These are phyloP conservation scores for Neltuma alba DNA, from an alignment of 306 rosid genomes.

Conservation along the genomic window DNA sequence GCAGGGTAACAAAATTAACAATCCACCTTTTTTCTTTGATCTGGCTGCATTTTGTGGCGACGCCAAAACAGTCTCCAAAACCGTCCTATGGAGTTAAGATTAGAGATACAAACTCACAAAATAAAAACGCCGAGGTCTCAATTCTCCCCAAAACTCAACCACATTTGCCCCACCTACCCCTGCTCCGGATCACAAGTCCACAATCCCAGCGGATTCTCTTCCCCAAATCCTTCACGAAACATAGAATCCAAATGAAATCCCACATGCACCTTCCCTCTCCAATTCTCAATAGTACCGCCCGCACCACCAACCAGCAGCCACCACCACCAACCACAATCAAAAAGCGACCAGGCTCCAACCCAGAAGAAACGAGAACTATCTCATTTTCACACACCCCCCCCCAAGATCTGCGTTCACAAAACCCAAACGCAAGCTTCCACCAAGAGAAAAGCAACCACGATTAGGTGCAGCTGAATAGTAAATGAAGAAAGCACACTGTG, in stretches of 20 bases:
- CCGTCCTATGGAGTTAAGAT: slow-evolving; percentile 50
- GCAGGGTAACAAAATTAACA: slow-evolving; percentile 9
- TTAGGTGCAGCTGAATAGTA: slow-evolving; percentile 31
- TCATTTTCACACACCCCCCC: slow-evolving; percentile 41
- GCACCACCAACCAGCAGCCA: slow-evolving; percentile 33
- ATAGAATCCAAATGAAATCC: slow-evolving; percentile 75
- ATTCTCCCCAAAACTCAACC: slow-evolving; percentile 53
- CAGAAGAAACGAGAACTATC: slow-evolving; percentile 27
- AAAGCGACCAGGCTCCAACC: slow-evolving; percentile 55
- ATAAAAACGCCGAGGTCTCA: not conserved
- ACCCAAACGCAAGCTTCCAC: slow-evolving; percentile 28
- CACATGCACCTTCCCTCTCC: slow-evolving; percentile 74
- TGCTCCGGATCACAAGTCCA: slow-evolving; percentile 84
- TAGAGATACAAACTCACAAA: slow-evolving; percentile 27
- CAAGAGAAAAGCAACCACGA: slow-evolving; percentile 28
- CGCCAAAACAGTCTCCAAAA: slow-evolving; percentile 48
- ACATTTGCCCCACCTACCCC: slow-evolving; percentile 97
- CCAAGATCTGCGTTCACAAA: slow-evolving; percentile 38
- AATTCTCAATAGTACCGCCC: slow-evolving; percentile 39
- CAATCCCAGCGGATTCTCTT: slow-evolving; percentile 65
- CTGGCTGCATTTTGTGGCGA: slow-evolving; percentile 79
- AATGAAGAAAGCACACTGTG: slow-evolving; percentile 34
- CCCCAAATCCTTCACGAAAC: slow-evolving; percentile 62
- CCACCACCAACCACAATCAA: slow-evolving; percentile 53
- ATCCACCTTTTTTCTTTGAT: slow-evolving; percentile 85